phyloP scores from a whole-genome alignment of 2,329 filamentous ascomycete genomes.

The Colletotrichum shisoi region DNA sequence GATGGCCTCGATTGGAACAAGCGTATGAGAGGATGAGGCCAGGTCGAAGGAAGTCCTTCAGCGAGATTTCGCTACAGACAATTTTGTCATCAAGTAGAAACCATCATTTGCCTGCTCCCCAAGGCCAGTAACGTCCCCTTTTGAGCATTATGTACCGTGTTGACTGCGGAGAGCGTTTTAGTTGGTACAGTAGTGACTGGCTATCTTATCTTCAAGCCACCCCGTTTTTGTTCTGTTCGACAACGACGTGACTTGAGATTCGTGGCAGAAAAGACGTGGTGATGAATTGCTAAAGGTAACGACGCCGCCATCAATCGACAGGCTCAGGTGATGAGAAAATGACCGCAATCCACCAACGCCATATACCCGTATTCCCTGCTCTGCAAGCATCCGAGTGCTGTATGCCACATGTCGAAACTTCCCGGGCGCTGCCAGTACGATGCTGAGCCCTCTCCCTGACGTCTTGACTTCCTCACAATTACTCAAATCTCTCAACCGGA shows the following conservation, averaged over 20 bases:
- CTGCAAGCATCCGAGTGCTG: background rate
- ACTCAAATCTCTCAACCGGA: background rate
- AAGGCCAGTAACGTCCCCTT: background rate
- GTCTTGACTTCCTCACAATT: background rate
- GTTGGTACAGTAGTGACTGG: no score
- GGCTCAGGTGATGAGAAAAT: background rate
- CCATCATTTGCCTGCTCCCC: background rate
- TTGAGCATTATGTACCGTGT: background rate
- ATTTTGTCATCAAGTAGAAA: background rate
- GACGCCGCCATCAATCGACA: background rate
- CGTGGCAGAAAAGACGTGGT: background rate
- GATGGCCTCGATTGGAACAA: no score
- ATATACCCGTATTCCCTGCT: background rate
- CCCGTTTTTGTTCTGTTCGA: no score
- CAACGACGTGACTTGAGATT: background rate
- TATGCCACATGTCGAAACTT: background rate
- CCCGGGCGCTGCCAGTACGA: background rate
- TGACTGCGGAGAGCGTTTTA: no score
- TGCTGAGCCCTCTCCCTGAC: background rate
- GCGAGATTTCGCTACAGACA: background rate
- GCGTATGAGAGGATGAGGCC: background rate
- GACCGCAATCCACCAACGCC: background rate
- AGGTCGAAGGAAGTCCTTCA: background rate
- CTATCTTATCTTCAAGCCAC: background rate
- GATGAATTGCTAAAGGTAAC: background rate